These are phyloP conservation scores for Phlyctochytrium bullatum DNA, from an alignment of 192 early-diverging fungal species.

Conservation along the genomic window DNA sequence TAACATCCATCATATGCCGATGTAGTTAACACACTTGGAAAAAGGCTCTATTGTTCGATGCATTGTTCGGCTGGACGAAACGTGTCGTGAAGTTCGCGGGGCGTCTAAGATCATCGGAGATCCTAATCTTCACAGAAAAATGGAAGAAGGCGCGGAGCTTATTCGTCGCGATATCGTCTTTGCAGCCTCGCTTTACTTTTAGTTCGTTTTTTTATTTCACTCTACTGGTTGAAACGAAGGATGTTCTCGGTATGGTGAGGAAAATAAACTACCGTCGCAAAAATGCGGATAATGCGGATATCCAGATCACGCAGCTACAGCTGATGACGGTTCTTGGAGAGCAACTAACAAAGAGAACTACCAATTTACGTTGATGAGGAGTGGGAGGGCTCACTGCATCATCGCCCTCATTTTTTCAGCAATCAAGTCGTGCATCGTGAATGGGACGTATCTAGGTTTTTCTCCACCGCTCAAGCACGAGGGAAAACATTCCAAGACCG, in stretches of 20 bases:
- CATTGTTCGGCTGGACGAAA: constrained; percentile 91
- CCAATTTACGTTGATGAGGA: no score
- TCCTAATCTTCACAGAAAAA: constrained; percentile 79
- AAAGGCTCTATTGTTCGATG: constrained; percentile 88
- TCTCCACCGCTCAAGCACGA: neutral
- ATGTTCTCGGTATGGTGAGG: no score
- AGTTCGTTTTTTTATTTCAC: no score
- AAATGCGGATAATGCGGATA: no score
- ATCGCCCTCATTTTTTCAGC: neutral
- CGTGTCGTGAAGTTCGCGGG: constrained; percentile 80
- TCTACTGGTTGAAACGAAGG: no score
- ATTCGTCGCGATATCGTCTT: constrained; percentile 97
- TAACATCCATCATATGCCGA: neutral
- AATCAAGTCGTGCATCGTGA: neutral
- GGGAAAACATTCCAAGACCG: neutral
- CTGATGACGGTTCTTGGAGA: no score
- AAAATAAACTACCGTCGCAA: no score
- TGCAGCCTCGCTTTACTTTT: constrained; percentile 83
- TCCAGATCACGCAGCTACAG: no score
- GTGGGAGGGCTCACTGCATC: no score
- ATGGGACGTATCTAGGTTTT: neutral
- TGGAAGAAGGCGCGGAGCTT: constrained; percentile 80
- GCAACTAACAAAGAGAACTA: no score
- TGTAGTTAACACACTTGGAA: neutral
- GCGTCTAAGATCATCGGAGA: constrained; percentile 91